These are phyloP conservation scores for Exophiala sideris DNA, from an alignment of 2,329 filamentous ascomycete species.

Conservation along the genomic window DNA sequence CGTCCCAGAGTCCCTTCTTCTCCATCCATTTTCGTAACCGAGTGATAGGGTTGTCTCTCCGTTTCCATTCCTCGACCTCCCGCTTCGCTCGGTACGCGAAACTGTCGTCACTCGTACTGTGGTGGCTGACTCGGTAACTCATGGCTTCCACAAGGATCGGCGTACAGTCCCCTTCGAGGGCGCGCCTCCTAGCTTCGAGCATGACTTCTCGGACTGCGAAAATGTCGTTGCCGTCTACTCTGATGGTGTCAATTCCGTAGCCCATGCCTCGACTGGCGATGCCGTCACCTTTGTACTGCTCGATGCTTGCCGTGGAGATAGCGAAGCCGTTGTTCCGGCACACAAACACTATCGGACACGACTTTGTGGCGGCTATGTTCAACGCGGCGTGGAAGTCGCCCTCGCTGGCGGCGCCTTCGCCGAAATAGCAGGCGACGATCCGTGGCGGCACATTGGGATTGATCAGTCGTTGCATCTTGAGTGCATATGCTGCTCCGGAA, in stretches of 20 bases:
- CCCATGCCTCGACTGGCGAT: conserved; percentile 83
- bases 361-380: conserved; percentile 84
- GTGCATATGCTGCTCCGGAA: conserved; percentile 78
- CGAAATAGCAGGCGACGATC: conserved; percentile 81
- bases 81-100: conserved; percentile 92
- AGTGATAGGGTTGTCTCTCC: conserved; percentile 83
- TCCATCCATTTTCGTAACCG: conserved; percentile 89
- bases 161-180: conserved; percentile 73
- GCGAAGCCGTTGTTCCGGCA: conserved; percentile 93
- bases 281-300: conserved; percentile 87
- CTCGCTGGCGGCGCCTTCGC: conserved; percentile 84
- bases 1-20: conserved; percentile 75
- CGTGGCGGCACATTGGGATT: conserved; percentile 65
- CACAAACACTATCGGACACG: conserved; percentile 84
- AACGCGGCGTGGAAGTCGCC: conserved; percentile 89
- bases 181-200: conserved; percentile 70
- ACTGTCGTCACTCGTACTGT: conserved; percentile 94
- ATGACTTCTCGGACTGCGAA: conserved; percentile 83
- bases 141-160: conserved; percentile 91
- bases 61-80: conserved; percentile 93
- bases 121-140: conserved; percentile 96
- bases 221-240: conserved; percentile 92
- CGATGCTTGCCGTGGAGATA: conserved; percentile 82
- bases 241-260: conserved; percentile 90
- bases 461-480: conserved; percentile 74